A percentile compares a stretch with the other conserved stretches of the same genome.
Evolutionary conservation across 331 rosid genomes (phyloP).

Genomic region (Telfairia occidentalis): DNA sequence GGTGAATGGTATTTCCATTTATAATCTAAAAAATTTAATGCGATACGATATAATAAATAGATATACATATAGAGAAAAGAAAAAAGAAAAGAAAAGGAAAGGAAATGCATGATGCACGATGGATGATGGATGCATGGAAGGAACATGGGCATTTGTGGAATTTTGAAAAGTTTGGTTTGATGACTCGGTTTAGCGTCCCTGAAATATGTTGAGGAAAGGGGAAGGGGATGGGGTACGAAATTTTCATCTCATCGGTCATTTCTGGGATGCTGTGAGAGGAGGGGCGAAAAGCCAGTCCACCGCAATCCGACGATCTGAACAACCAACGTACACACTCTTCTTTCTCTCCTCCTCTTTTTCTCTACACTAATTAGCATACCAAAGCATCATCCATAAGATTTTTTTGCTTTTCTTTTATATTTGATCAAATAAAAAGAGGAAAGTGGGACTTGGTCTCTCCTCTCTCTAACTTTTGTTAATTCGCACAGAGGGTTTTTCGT

Average conservation of each 20-base stretch:
- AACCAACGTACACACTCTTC: background rate
- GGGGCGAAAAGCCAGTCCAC: conserved; percentile 57
- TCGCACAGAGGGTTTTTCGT: conserved; percentile 4
- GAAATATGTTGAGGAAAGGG: background rate
- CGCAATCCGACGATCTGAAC: conserved; percentile 55
- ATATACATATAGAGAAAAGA: background rate
- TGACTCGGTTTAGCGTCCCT: conserved; percentile 20
- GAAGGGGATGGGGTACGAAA: background rate
- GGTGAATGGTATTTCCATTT: background rate
- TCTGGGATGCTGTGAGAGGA: conserved; percentile 46
- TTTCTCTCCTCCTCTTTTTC: background rate
- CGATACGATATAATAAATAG: background rate
- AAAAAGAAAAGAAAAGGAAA: background rate
- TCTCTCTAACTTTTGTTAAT: background rate
- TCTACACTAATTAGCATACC: conserved; percentile 1
- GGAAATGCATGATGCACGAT: conserved; percentile 4
- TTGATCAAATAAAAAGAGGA: background rate
- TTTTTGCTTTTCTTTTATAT: too few relatives aligned
- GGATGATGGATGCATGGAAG: background rate
- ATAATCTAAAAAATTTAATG: background rate
- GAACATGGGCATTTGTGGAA: conserved; percentile 40
- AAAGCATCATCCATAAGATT: too few relatives aligned
- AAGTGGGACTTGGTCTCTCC: background rate
- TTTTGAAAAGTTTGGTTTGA: conserved; percentile 22
- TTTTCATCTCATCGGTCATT: conserved; percentile 10